Base-by-base conservation (phyloP, 192 early-diverging fungal species). In the Backusella morwellensis region DNA sequence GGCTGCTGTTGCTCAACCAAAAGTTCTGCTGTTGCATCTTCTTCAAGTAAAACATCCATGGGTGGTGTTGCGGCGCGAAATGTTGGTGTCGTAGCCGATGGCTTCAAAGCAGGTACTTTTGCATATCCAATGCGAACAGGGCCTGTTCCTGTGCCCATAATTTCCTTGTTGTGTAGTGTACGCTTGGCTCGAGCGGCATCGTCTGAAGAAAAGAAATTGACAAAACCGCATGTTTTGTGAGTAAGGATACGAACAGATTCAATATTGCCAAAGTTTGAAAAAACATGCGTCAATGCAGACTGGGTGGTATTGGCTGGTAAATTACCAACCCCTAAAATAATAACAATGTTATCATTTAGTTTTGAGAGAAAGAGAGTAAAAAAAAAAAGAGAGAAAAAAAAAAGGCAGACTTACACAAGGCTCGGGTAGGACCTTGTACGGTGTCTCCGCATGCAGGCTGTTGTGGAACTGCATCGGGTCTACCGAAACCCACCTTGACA, bases 151-250 rank as follows among this genome's bases (percentile, higher is more conserved):
- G 86, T 85, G 34, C 95, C 96, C 81, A 92, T 89, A 44, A 97
- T 86, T 63, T 96, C 94, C 76, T 93, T 94, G 47, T 94, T 95
- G 78, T 97, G 95, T 86, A 97, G 92, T 35, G 87, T 86, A 70
- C 92, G 88, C 67, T 94, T 93, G 36, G 97, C 97, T 32, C 89
- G 85, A 75, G 97, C 91, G 6, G 98, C 97, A 81, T 99, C 95
- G 40, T 97, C 96, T 68, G 96, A 86, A 68, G 84, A 86, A 44
- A 89, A 90, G 86, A 97, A 99, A 82, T 98, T 99, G 80, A 99
- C 95, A 84, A 98, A 98, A 0, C 96, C 98, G 81, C 98, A 98
- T 80, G 93, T 97, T 81, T 98, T 99, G 86, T 97, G 96, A 6
- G 94, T 95, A 79, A 99, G 78, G 3, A 99, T 94, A 8, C 98